Percentiles rank a stretch among this genome's conserved stretches.
Evolutionary conservation across 2,329 filamentous ascomycete species (phyloP).

Genomic region (Ascochyta clinopodiicola): DNA sequence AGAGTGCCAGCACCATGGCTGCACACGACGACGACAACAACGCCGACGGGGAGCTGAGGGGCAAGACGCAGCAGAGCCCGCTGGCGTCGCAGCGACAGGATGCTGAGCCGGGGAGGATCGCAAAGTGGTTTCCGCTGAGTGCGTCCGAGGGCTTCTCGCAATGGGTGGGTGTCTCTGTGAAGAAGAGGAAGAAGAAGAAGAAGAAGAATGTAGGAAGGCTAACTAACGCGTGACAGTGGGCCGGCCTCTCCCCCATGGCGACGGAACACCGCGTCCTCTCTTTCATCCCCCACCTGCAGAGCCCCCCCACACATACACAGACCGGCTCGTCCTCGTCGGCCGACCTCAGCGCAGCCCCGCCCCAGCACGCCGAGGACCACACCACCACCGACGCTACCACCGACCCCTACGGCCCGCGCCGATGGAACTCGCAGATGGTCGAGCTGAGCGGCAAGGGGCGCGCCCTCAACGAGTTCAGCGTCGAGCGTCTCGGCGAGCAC

Average conservation of each 20-base stretch:
- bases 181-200: not conserved
- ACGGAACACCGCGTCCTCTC: constrained; percentile 90
- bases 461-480: constrained; percentile 88
- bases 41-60: constrained; percentile 29
- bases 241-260: constrained; percentile 76
- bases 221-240: constrained; percentile 62
- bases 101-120: constrained; percentile 39
- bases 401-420: constrained; percentile 83
- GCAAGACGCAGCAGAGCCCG: constrained; percentile 53
- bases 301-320: constrained; percentile 72
- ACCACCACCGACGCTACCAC: constrained; percentile 57
- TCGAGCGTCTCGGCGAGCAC: constrained; percentile 81
- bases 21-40: constrained; percentile 24
- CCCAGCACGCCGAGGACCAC: constrained; percentile 42
- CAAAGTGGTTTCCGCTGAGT: constrained; percentile 77
- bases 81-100: constrained; percentile 56
- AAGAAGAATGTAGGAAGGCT: not conserved
- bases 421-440: constrained; percentile 88
- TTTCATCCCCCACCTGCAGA: constrained; percentile 80
- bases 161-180: constrained; percentile 68
- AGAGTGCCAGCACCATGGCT: constrained; percentile 40
- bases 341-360: constrained; percentile 48
- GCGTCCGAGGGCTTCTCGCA: constrained; percentile 92
- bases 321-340: constrained; percentile 58
- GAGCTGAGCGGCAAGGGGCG: constrained; percentile 83